Evolutionary conservation across 805 yeast genomes (phyloP), one percentile per base, ranked within the genome.

Genomic region (Blastobotrys muscicola): DNA sequence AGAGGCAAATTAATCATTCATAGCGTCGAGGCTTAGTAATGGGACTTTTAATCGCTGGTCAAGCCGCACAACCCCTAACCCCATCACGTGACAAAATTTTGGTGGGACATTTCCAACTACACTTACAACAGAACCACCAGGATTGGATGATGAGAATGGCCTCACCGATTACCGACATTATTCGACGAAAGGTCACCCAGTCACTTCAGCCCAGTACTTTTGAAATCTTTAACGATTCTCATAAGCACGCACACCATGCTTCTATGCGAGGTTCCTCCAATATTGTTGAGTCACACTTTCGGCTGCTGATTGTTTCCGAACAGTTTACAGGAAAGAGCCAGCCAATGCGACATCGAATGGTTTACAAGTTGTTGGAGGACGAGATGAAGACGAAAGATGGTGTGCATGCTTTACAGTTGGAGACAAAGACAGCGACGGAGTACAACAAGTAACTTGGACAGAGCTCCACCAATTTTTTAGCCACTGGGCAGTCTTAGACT

Each of bases 381-480:
- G 96, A 89, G 57, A 65, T 89, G 54, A 70, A 75, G 41, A 50
- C 45, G 46, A 67, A 65, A 29, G 72, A 76, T 45, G 89, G 92
- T 1, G 76, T 90, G 13, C 97, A 89, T 65, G 96, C 97, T 0
- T 66, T 89, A 47, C 96, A 86, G 58, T 71, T 89, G 65, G 78
- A 78, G 59, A 82, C 95, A 0, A 82, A 82, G 62, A 86, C 96
- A 1, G 74, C 75, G 1, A 69, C 66, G 37, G 90, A 83, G 53
- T 69, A 67, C 20, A 45, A 29, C 12, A 37, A 37, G 33, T 20
- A 20, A 20, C n/a, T n/a, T n/a, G n/a, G n/a, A n/a, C n/a, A n/a
- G n/a, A n/a, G n/a, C n/a, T n/a, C n/a, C n/a, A n/a, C n/a, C n/a
- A n/a, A n/a, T n/a, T n/a, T n/a, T n/a, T n/a, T n/a, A n/a, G n/a